These are phyloP conservation scores for Phialocephala subalpina DNA, from an alignment of 2,329 filamentous ascomycete species.

Conservation along the genomic window DNA sequence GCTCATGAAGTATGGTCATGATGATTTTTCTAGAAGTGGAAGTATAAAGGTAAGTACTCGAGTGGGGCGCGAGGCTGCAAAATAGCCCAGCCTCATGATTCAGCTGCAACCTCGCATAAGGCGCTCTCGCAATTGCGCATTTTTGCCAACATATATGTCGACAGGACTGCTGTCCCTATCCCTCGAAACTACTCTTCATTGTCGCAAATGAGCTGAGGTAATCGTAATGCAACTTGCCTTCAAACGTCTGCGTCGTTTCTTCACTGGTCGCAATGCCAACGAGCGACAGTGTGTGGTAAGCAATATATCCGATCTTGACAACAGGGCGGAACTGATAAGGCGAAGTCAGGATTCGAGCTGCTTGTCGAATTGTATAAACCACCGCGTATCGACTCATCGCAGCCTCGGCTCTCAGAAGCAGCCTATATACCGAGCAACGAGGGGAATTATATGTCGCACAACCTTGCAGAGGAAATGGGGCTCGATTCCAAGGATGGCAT, in stretches of 20 bases:
- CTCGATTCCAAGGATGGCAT: background rate
- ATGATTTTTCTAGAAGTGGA: no score
- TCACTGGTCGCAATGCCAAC: background rate
- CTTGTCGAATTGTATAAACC: background rate
- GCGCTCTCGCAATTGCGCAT: no score
- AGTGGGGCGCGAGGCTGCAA: no score
- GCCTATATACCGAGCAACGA: background rate
- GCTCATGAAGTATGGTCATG: no score
- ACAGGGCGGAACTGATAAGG: background rate
- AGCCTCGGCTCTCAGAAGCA: background rate
- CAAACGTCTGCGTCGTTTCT: background rate
- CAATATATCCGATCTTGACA: background rate
- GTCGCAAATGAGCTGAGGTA: background rate
- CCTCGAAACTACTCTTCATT: background rate
- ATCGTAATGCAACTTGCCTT: no score
- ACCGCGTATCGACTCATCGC: background rate
- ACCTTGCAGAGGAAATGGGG: background rate
- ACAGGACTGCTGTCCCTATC: no score
- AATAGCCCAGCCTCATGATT: no score
- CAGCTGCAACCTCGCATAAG: no score
- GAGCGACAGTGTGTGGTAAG: conserved; percentile 2
- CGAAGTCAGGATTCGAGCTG: background rate
- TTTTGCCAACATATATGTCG: no score
- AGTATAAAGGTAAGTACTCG: no score
- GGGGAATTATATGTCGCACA: background rate